A percentile compares a stretch with the other conserved stretches of the same genome.
Evolutionary conservation across 1,284 basidiomycete species (phyloP).

Genomic region (Phlebopus sp.): DNA sequence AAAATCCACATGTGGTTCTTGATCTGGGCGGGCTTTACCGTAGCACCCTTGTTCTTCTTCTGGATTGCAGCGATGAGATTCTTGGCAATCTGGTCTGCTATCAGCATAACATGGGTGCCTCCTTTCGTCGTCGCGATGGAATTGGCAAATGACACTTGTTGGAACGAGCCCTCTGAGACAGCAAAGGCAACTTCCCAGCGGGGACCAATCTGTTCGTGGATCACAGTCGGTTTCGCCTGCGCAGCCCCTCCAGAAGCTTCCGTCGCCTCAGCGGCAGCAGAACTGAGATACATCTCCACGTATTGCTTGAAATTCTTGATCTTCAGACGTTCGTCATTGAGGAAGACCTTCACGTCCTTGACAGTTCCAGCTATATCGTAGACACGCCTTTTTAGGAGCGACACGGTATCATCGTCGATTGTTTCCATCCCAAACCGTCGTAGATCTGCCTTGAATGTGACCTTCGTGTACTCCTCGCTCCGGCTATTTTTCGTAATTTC

Average conservation of each 20-base stretch:
- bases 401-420: conserved; percentile 91
- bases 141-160: conserved; percentile 97
- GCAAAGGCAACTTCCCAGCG: conserved; percentile 98
- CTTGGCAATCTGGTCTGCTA: conserved; percentile 91
- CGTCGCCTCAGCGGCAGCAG: conserved; percentile 63
- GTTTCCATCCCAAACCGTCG: conserved; percentile 88
- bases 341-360: conserved; percentile 89
- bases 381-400: conserved; percentile 91
- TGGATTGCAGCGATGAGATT: conserved; percentile 76
- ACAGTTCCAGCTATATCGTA: conserved; percentile 97
- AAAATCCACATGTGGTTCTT: conserved; percentile 99
- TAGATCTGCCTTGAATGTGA: conserved; percentile 94
- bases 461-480: conserved; percentile 90
- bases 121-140: conserved; percentile 97
- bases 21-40: conserved; percentile 91
- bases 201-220: conserved; percentile 78
- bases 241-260: conserved; percentile 73
- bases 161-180: conserved; percentile 87
- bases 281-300: conserved; percentile 89
- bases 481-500: conserved; percentile 91
- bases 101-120: conserved; percentile 88
- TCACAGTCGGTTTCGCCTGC: conserved; percentile 71
- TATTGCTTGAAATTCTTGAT: conserved; percentile 98
- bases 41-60: conserved; percentile 96
- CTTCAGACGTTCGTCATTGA: conserved; percentile 92